These are phyloP conservation scores for Coelastrella sp. DNA, from an alignment of 139 green algal genomes.

Conservation along the genomic window DNA sequence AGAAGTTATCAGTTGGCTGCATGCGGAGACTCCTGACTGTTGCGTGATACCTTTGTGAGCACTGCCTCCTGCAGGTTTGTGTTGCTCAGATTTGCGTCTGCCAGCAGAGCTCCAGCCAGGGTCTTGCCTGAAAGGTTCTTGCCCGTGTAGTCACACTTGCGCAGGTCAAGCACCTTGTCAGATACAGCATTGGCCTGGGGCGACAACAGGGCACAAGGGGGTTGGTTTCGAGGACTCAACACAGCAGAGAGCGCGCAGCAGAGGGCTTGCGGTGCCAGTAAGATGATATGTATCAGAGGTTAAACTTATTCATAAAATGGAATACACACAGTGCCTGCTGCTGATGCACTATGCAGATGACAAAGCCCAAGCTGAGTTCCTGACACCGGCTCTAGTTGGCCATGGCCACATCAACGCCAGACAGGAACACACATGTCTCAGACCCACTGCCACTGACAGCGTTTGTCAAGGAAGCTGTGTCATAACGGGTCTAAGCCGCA, in stretches of 20 bases:
- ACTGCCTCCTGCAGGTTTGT: constrained; percentile 88
- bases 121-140: constrained; percentile 85
- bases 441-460: too few relatives aligned
- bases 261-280: background rate
- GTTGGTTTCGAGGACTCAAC: background rate
- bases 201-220: background rate
- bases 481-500: too few relatives aligned
- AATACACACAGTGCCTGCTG: too few relatives aligned
- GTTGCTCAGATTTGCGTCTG: constrained; percentile 74
- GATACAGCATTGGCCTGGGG: constrained; percentile 94
- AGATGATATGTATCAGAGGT: background rate
- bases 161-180: constrained; percentile 93
- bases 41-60: constrained; percentile 89
- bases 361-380: too few relatives aligned
- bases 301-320: too few relatives aligned
- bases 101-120: constrained; percentile 91
- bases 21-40: background rate
- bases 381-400: too few relatives aligned
- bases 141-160: constrained; percentile 81
- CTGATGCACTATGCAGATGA: too few relatives aligned
- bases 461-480: too few relatives aligned
- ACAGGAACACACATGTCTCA: too few relatives aligned
- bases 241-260: background rate
- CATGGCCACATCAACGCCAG: too few relatives aligned
- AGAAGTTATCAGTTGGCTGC: too few relatives aligned